Conservation (phyloP, 1,139 yeast genomes). For the Taphrina confusa region DNA sequence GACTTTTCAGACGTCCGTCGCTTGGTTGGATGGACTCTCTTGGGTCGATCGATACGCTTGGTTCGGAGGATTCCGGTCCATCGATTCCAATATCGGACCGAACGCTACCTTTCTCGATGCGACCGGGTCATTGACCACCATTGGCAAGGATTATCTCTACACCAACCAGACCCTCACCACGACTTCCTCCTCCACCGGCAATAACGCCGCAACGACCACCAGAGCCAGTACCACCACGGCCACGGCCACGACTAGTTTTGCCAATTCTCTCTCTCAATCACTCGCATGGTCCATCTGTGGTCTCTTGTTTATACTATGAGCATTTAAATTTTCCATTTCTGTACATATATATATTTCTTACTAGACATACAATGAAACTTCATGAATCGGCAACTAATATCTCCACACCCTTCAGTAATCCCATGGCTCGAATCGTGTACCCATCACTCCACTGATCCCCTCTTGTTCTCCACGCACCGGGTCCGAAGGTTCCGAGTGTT, state of each 20-base stretch:
- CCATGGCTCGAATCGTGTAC: constrained; percentile 25
- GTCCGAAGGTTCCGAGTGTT: constrained; percentile 13
- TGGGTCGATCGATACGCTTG: constrained; percentile 34
- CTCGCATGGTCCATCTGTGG: background rate
- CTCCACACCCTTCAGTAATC: constrained; percentile 17
- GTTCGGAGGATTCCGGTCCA: constrained; percentile 27
- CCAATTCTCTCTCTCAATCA: background rate
- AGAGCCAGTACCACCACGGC: constrained; percentile 1
- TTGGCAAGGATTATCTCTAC: constrained; percentile 22
- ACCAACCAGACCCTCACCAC: background rate
- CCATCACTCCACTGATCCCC: constrained; percentile 30
- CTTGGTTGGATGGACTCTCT: constrained; percentile 23
- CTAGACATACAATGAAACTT: background rate
- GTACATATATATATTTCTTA: background rate
- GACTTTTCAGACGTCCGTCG: constrained; percentile 3
- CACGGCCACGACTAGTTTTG: constrained; percentile 2
- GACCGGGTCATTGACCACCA: constrained; percentile 6
- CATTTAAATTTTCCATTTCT: background rate
- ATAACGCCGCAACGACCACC: constrained; percentile 1
- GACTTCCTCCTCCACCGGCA: background rate
- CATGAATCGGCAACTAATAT: constrained; percentile 9
- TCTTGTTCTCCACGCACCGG: constrained; percentile 24
- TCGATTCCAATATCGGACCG: constrained; percentile 23
- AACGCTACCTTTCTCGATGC: constrained; percentile 33
- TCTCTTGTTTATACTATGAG: background rate